Conservation (phyloP, 306 rosid genomes). For the Castanea sativa region DNA sequence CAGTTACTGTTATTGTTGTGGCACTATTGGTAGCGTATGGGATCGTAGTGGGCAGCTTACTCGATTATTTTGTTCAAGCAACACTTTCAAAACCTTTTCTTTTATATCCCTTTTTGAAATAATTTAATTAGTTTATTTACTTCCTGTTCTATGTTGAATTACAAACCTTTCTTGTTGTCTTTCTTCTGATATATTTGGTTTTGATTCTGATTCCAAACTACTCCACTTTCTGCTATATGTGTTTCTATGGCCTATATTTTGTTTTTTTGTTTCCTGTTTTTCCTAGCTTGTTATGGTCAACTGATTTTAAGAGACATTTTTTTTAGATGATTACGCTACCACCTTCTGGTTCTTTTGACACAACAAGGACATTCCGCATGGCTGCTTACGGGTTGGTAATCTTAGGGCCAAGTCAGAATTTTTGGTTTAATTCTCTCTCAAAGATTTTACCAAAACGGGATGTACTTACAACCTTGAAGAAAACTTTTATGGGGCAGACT, state of each 20-base stretch:
- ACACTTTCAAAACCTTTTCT: too few relatives aligned
- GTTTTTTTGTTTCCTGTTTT: neutral
- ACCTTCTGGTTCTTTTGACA: constrained; percentile 45
- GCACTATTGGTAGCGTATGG: neutral
- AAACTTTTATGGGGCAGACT: constrained; percentile 66
- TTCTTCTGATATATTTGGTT: neutral
- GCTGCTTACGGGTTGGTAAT: constrained; percentile 61
- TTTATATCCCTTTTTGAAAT: neutral
- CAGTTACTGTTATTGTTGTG: neutral
- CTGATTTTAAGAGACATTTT: neutral
- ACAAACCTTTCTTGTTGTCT: neutral
- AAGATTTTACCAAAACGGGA: constrained; percentile 53
- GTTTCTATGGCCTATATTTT: neutral
- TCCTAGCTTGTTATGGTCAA: constrained; percentile 7
- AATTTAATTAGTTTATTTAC: neutral
- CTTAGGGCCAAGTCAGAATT: constrained; percentile 77
- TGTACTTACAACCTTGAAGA: constrained; percentile 58
- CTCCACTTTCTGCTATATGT: neutral
- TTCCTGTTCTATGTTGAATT: neutral
- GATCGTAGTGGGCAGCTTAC: neutral
- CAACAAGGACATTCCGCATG: constrained; percentile 59
- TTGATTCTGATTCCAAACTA: neutral
- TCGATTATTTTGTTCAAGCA: neutral
- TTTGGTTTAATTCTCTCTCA: constrained; percentile 65
- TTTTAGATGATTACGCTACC: constrained; percentile 54